Evolutionary conservation across 352 stramenopile genomes (phyloP), one percentile per base, ranked within the genome.

Genomic region (Achlya hypogyna): DNA sequence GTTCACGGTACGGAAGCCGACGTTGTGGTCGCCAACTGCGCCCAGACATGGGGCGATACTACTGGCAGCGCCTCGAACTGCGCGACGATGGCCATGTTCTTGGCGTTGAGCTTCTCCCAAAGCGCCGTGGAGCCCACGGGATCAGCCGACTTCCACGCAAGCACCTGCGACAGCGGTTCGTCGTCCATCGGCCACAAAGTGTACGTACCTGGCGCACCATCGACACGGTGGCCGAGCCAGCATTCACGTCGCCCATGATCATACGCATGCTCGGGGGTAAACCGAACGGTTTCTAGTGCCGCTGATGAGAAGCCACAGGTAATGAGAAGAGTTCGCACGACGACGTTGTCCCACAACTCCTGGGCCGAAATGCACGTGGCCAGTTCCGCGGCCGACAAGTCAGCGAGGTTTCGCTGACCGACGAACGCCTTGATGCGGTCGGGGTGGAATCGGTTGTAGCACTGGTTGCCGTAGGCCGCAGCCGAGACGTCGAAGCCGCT

Each of bases 401-500:
- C 75, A n/a, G 38, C 2, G 12, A 45, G 38, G 6, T 87, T 62
- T 51, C 75, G 23, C 5, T 67, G 53, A 0, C 70, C 69, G 18
- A 73, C 81, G 45, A 92, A 91, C 25, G 56, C 32, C 16, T 81
- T 72, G 22, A 96, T 74, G 34, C 81, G 65, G 31, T 78, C 75
- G 0, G 76, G 72, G 1, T 78, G 82, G 67, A 98, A 98, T 38
- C 93, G 79, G 25, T 81, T 88, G 79, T 98, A 98, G n/a, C 87
- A 75, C 68, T 98, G 93, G 14, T 89, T 98, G 12, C 96, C 96
- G 71, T 96, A 97, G 45, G 89, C 92, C 14, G 96, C 96, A 0
- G 92, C 82, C 10, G 88, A 96, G 5, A 99, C 92, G 75, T 99
- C 96, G 76, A 99, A 99, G 4, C 96, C 96, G 64, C 89, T 98